Base-by-base conservation (phyloP, 2,329 filamentous ascomycete genomes). In the Curvularia lunata region DNA sequence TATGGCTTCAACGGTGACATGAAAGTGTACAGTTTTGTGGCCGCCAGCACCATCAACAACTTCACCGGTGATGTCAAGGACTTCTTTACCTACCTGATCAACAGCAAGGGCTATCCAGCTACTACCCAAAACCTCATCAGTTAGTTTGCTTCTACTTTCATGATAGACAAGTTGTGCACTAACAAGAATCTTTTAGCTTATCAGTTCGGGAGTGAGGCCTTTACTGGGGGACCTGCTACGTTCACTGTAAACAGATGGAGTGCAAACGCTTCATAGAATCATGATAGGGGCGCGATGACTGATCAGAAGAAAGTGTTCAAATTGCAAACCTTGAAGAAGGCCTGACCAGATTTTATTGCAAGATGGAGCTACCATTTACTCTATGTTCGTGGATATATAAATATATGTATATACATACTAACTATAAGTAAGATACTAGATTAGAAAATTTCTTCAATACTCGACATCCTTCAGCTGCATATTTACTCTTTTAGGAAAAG, bases 1-100 rank as follows among this genome's bases (percentile, higher is more conserved):
- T 78, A 78, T 54, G 86, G 86, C 21, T 74, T 72, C 16, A 87
- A 88, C 64, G 84, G 84, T 38, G 69, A 72, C 49, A 87, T 81
- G 71, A 82, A 80, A 9, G 86, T 89, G 19, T 88, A 82, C 77
- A 85, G 82, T 66, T 89, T 86, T 63, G 80, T 86, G 7, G 80
- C 62, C 6, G 32, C 55, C 19, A 52, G 49, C 13, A 43, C 53
- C 16, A 75, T 82, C 30, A 79, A 76, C 19, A 79, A 62, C 70
- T 88, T 86, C 75, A 78, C 75, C 40, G 84, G 80, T 23, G 84
- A 89, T 68, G 64, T 88, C 62, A 80, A 79, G 65, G 72, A 79
- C 8, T 88, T 88, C 76, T 78, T 85, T 68, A 79, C 75, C n/a
- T 88, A 87, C 70, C 76, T 89, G 16, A 76, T 77, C 41, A 53